These are phyloP conservation scores for Quercus tomentella DNA, from an alignment of 331 rosid genomes.

Conservation along the genomic window DNA sequence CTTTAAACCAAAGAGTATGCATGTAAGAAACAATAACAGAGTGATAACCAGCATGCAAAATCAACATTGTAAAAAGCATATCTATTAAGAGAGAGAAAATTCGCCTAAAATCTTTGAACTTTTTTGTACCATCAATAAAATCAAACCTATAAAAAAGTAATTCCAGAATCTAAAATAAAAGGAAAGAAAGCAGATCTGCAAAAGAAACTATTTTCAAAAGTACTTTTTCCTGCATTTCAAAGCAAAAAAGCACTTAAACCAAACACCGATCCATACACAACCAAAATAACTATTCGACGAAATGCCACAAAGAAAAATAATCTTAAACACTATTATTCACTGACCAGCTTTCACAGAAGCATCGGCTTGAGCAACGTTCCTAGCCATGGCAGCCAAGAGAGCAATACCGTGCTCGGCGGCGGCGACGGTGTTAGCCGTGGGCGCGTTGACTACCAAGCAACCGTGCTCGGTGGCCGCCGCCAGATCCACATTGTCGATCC, in stretches of 20 bases:
- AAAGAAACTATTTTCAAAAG: neutral
- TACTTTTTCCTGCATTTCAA: neutral
- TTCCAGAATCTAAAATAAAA: neutral
- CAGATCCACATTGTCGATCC: slow-evolving; percentile 92
- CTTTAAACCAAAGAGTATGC: too few species aligned
- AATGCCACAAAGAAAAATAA: neutral
- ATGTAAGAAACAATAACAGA: too few species aligned
- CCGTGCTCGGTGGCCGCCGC: slow-evolving; percentile 82
- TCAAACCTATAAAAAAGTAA: neutral
- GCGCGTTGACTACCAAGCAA: slow-evolving; percentile 75
- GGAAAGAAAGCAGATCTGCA: neutral
- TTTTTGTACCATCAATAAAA: too few species aligned
- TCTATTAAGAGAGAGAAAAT: too few species aligned
- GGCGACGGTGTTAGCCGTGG: slow-evolving; percentile 80
- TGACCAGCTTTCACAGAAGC: slow-evolving; percentile 82
- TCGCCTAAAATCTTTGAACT: too few species aligned
- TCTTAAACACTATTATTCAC: neutral
- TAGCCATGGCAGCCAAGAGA: slow-evolving; percentile 80
- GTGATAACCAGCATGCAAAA: too few species aligned
- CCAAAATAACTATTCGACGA: neutral
- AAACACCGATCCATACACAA: neutral
- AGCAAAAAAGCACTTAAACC: neutral
- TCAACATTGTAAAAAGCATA: too few species aligned
- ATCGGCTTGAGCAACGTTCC: slow-evolving; percentile 89
- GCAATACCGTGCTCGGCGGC: slow-evolving; percentile 84